Evolutionary conservation across 192 early-diverging fungal species (phyloP).

Genomic region (Dissophora ornata): DNA sequence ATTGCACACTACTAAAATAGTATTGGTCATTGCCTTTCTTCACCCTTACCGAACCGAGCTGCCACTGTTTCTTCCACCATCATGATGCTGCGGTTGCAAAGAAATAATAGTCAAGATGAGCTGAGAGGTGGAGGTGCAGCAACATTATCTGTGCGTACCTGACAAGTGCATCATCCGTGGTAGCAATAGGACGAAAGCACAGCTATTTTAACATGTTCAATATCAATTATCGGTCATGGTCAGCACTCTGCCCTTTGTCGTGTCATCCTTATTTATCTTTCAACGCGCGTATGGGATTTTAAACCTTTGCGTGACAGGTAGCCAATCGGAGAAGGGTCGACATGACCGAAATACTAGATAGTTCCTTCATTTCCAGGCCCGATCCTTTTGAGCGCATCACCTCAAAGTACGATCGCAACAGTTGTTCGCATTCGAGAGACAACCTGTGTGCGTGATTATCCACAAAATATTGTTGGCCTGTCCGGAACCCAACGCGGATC

Average conservation of each 20-base stretch:
- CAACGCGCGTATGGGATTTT: too few species aligned
- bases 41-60: conserved; percentile 31
- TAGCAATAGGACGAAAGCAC: conserved; percentile 19
- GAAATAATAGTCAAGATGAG: neutral
- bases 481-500: too few species aligned
- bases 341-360: conserved; percentile 29
- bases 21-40: neutral
- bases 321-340: conserved; percentile 35
- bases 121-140: neutral
- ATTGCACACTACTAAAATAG: neutral
- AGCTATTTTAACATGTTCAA: conserved; percentile 3
- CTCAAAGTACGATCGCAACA: conserved; percentile 32
- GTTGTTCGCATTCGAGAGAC: conserved; percentile 15
- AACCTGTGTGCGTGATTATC: conserved; percentile 10
- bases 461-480: too few species aligned
- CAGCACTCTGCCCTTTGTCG: too few species aligned
- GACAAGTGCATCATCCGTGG: conserved; percentile 33
- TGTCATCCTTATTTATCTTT: too few species aligned
- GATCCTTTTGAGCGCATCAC: conserved; percentile 27
- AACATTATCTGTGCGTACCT: conserved; percentile 16
- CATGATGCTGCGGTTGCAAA: conserved; percentile 28
- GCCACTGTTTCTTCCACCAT: conserved; percentile 46
- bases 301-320: conserved; percentile 43
- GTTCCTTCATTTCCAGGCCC: conserved; percentile 7
- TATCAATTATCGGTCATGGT: too few species aligned